Evolutionary conservation across 352 stramenopile genomes (phyloP).

Genomic region (Phytophthora vignae): DNA sequence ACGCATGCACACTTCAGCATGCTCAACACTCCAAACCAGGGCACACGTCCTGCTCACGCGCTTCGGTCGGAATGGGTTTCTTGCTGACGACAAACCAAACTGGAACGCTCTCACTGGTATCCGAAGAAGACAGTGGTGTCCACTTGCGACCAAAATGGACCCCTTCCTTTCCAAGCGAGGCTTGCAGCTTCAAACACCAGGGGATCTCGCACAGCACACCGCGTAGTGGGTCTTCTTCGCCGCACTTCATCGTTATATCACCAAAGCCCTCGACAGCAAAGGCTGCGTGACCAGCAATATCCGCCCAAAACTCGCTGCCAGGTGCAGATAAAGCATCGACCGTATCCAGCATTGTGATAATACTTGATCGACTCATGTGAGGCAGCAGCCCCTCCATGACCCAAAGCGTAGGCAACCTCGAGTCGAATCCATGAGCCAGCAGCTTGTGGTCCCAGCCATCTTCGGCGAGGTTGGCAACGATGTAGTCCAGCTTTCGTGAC

Average conservation of each 20-base stretch:
- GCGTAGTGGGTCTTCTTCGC: conserved; percentile 45
- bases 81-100: conserved; percentile 15
- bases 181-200: conserved; percentile 41
- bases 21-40: conserved; percentile 8
- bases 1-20: no score
- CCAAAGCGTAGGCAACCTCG: conserved; percentile 49
- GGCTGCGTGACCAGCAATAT: conserved; percentile 28
- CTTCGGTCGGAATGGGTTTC: conserved; percentile 18
- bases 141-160: conserved; percentile 47
- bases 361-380: conserved; percentile 41
- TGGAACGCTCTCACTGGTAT: conserved; percentile 4
- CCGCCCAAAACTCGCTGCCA: conserved; percentile 50
- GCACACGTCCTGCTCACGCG: conserved; percentile 17
- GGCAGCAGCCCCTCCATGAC: conserved; percentile 55
- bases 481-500: conserved; percentile 31
- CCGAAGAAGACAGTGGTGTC: conserved; percentile 23
- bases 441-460: conserved; percentile 44
- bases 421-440: conserved; percentile 36
- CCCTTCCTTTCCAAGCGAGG: conserved; percentile 22
- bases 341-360: conserved; percentile 43
- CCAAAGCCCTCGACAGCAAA: conserved; percentile 18
- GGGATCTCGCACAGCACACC: conserved; percentile 41
- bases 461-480: conserved; percentile 45
- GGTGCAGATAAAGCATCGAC: conserved; percentile 51
- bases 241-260: conserved; percentile 34